Conservation (phyloP, 2,329 filamentous ascomycete species). For the Tetracladium maxilliforme region DNA sequence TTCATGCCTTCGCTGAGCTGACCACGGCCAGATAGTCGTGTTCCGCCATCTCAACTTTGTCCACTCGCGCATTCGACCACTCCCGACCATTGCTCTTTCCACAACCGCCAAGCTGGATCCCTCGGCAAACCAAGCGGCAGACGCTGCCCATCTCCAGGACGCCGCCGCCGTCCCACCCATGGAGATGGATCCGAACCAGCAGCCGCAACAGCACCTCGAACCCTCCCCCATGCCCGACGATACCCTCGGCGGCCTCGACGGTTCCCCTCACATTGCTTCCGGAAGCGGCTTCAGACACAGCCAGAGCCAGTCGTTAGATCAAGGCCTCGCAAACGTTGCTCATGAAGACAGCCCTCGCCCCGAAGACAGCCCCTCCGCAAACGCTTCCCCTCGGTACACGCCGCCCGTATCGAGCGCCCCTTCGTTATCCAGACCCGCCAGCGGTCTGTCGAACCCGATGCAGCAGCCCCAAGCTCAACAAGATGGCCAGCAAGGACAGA, state of each 20-base stretch:
- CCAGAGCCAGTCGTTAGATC: no score
- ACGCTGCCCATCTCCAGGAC: slow-evolving; percentile 36
- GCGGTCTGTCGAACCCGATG: slow-evolving; percentile 12
- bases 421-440: slow-evolving; percentile 14
- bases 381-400: slow-evolving; percentile 16
- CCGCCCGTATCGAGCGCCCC: no score
- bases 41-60: no score
- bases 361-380: no score
- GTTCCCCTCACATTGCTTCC: slow-evolving; percentile 23
- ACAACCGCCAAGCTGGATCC: slow-evolving; percentile 32
- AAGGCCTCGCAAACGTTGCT: no score
- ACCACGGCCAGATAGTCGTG: no score
- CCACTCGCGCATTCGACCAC: no score
- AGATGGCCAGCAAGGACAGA: slow-evolving; percentile 36
- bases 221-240: no score
- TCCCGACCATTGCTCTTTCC: no score
- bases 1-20: no score
- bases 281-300: no score
- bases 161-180: slow-evolving; percentile 21
- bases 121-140: slow-evolving; percentile 30
- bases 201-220: background rate
- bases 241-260: slow-evolving; percentile 32
- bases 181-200: slow-evolving; percentile 6
- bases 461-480: slow-evolving; percentile 26
- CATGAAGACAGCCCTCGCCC: no score